Evolutionary conservation across 2,329 filamentous ascomycete species (phyloP).

Genomic region (Sarocladium brachiariae): DNA sequence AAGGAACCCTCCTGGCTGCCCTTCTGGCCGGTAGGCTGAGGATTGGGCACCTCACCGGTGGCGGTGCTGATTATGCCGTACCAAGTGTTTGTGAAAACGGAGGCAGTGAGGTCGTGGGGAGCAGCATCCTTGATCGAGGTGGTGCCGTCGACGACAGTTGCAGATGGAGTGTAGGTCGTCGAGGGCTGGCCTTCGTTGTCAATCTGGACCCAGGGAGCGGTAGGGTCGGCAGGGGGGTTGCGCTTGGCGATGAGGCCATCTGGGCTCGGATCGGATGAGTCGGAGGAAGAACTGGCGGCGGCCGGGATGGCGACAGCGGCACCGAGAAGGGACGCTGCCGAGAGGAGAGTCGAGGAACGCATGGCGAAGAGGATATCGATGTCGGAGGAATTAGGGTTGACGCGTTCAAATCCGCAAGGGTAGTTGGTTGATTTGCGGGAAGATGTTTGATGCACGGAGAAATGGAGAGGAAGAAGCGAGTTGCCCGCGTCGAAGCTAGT

Average conservation of each 20-base stretch:
- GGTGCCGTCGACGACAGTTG: conserved; percentile 39
- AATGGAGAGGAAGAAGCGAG: too few relatives aligned
- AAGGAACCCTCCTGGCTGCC: conserved; percentile 40
- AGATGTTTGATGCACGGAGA: too few relatives aligned
- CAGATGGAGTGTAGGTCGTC: conserved; percentile 42
- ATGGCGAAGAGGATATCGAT: too few relatives aligned
- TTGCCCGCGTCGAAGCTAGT: too few relatives aligned
- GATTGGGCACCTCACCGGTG: conserved; percentile 36
- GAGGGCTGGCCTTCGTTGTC: conserved; percentile 36
- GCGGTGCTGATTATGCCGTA: conserved; percentile 32
- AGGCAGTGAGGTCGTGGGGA: conserved; percentile 40
- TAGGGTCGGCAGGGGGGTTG: conserved; percentile 13
- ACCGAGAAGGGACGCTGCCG: conserved; percentile 1
- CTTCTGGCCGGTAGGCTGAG: conserved; percentile 33
- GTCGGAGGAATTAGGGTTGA: too few relatives aligned
- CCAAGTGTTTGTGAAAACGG: conserved; percentile 30
- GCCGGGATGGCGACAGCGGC: conserved; percentile 3
- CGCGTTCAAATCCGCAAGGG: too few relatives aligned
- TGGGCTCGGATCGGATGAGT: background rate
- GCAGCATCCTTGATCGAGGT: conserved; percentile 30
- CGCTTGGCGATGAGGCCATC: conserved; percentile 7
- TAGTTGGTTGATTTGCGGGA: too few relatives aligned
- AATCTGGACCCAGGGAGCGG: conserved; percentile 46
- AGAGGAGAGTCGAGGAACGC: conserved; percentile 4
- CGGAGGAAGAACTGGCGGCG: background rate